Conservation (phyloP, 192 early-diverging fungal genomes). For the Rhizoclosmatium globosum region DNA sequence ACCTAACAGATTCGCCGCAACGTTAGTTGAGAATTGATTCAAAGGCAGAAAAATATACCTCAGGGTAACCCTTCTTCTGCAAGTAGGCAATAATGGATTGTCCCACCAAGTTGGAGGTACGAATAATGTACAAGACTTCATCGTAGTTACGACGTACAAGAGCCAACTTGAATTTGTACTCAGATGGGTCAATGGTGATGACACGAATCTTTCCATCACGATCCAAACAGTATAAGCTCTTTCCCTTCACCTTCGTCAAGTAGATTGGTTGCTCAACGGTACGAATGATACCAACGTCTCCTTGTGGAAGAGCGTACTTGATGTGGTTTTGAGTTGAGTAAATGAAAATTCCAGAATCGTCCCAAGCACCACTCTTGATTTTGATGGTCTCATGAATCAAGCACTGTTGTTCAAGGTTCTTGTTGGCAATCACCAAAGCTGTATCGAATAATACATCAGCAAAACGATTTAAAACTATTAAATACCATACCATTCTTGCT, state of each 20-base stretch:
- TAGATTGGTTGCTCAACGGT: constrained; percentile 97
- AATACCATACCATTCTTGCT: constrained; percentile 90
- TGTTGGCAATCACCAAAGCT: constrained; percentile 90
- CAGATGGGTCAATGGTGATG: constrained; percentile 95
- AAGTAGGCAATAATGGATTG: constrained; percentile 99
- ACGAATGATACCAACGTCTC: constrained; percentile 96
- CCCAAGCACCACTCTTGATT: constrained; percentile 98
- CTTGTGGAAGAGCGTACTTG: constrained; percentile 94
- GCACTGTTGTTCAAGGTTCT: constrained; percentile 84
- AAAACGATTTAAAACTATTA: neutral
- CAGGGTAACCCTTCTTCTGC: constrained; percentile 99
- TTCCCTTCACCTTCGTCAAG: constrained; percentile 84
- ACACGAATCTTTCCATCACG: constrained; percentile 89
- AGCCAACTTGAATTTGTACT: constrained; percentile 98
- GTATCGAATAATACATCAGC: neutral
- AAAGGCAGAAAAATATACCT: constrained; percentile 53
- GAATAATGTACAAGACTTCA: constrained; percentile 95
- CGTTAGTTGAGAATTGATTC: constrained; percentile 14
- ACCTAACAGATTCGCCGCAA: constrained; percentile 53
- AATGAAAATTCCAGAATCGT: constrained; percentile 88
- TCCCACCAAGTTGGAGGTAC: constrained; percentile 94
- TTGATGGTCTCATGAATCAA: constrained; percentile 97
- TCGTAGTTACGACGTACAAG: constrained; percentile 92
- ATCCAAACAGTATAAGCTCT: constrained; percentile 87
- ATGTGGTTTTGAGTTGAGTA: constrained; percentile 99